These are phyloP conservation scores for Termitomyces sp. DNA, from an alignment of 768 basidiomycete genomes.

Conservation along the genomic window DNA sequence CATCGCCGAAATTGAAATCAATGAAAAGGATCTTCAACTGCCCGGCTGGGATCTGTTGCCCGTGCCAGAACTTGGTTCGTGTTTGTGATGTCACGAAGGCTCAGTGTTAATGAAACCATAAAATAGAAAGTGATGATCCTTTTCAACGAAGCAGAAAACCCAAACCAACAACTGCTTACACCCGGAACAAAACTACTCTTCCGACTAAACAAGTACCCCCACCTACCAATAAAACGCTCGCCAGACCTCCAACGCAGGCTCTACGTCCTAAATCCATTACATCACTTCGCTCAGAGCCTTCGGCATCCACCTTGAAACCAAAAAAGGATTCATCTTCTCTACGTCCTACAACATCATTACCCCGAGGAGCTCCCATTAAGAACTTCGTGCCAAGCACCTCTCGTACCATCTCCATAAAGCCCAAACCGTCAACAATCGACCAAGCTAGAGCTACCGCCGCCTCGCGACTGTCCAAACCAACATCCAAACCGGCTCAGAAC, in stretches of 20 bases:
- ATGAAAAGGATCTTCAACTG: slow-evolving; percentile 21
- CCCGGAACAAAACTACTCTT: slow-evolving; percentile 1
- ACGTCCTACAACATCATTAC: not conserved
- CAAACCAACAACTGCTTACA: not conserved
- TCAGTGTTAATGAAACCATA: not conserved
- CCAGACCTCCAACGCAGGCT: not conserved
- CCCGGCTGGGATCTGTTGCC: slow-evolving; percentile 30
- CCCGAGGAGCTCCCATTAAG: not conserved
- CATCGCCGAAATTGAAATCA: slow-evolving; percentile 30
- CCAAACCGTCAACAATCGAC: not conserved
- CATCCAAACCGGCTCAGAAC: not conserved
- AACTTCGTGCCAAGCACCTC: not conserved
- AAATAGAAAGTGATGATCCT: slow-evolving; percentile 29
- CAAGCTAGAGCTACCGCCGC: not conserved
- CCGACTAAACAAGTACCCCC: not conserved
- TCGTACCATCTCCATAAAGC: not conserved
- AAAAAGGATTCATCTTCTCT: not conserved
- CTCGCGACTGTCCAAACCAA: not conserved
- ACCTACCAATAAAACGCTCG: not conserved
- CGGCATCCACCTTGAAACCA: not conserved
- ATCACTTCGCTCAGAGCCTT: not conserved
- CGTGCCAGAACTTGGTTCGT: slow-evolving; percentile 29
- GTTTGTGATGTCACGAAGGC: not conserved
- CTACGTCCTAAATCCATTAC: not conserved
- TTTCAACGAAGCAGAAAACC: slow-evolving; percentile 18